phyloP scores from a whole-genome alignment of 2,329 filamentous ascomycete genomes.

The Colletotrichum sublineola region DNA sequence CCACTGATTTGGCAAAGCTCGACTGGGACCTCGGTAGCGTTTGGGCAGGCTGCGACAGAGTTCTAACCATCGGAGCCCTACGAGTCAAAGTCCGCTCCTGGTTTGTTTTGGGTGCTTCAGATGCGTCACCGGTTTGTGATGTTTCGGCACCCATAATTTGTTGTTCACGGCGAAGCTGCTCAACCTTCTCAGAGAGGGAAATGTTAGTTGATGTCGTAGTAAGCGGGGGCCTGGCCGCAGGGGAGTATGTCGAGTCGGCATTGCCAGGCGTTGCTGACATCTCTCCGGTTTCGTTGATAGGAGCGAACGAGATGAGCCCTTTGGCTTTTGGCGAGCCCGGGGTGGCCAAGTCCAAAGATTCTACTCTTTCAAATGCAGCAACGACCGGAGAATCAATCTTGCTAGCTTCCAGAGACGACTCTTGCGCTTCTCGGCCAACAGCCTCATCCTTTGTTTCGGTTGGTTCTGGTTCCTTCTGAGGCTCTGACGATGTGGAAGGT shows the following conservation, averaged over 20 bases:
- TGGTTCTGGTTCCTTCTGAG: slow-evolving; percentile 7
- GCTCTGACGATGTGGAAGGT: slow-evolving; percentile 1
- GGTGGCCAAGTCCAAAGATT: slow-evolving; percentile 64
- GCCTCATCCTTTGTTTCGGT: slow-evolving; percentile 17
- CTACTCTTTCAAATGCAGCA: slow-evolving; percentile 60
- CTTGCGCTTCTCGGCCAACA: slow-evolving; percentile 36
- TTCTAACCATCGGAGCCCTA: slow-evolving; percentile 65
- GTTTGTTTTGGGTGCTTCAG: slow-evolving; percentile 46
- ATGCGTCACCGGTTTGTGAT: slow-evolving; percentile 41
- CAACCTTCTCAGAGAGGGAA: slow-evolving; percentile 61
- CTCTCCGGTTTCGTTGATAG: slow-evolving; percentile 33
- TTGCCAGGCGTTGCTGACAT: background rate
- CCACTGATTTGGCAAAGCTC: slow-evolving; percentile 56
- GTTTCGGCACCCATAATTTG: slow-evolving; percentile 52
- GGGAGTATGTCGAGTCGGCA: slow-evolving; percentile 18
- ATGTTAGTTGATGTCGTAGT: slow-evolving; percentile 38
- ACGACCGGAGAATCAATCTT: slow-evolving; percentile 51
- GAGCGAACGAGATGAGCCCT: slow-evolving; percentile 27
- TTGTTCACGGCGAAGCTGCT: slow-evolving; percentile 66
- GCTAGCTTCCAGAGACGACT: slow-evolving; percentile 48
- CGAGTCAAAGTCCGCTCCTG: slow-evolving; percentile 58
- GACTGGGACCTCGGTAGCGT: slow-evolving; percentile 62
- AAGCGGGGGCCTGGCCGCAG: slow-evolving; percentile 19
- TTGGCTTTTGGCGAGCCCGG: slow-evolving; percentile 51
- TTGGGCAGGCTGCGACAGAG: slow-evolving; percentile 65